A percentile compares a stretch with the other conserved stretches of the same genome.
phyloP scores from a whole-genome alignment of 208 protist species.

The Leishmania tarentolae region DNA sequence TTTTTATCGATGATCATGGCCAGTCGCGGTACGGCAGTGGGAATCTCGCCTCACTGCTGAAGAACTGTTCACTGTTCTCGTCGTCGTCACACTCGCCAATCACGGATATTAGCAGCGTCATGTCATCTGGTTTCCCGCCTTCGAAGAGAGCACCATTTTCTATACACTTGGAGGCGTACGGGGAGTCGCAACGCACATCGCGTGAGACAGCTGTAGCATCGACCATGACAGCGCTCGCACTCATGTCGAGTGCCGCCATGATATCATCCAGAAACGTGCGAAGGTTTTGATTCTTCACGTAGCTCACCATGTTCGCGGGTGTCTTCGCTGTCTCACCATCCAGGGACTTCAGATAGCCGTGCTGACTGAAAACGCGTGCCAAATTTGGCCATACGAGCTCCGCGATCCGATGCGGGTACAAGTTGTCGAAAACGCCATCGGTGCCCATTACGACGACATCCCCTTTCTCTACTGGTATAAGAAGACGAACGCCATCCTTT shows the following conservation, averaged over 20 bases:
- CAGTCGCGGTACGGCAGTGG: slow-evolving; percentile 71
- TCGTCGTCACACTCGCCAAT: slow-evolving; percentile 58
- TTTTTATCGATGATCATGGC: slow-evolving; percentile 27
- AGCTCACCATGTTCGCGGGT: not conserved
- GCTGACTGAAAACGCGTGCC: slow-evolving; percentile 28
- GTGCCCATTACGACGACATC: slow-evolving; percentile 71
- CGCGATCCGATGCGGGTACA: slow-evolving; percentile 47
- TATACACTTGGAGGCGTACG: slow-evolving; percentile 69
- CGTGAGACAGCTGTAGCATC: slow-evolving; percentile 38
- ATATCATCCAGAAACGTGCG: slow-evolving; percentile 45
- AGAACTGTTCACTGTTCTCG: slow-evolving; percentile 45
- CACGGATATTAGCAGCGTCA: slow-evolving; percentile 64
- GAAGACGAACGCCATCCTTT: slow-evolving; percentile 36
- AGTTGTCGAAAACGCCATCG: slow-evolving; percentile 79
- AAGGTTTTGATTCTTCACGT: slow-evolving; percentile 18
- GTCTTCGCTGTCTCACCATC: slow-evolving; percentile 4
- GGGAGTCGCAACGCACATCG: slow-evolving; percentile 57
- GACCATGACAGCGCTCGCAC: slow-evolving; percentile 37
- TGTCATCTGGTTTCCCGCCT: slow-evolving; percentile 82
- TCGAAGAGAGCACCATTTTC: slow-evolving; percentile 65
- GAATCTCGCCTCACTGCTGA: slow-evolving; percentile 38
- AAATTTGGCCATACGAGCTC: slow-evolving; percentile 51
- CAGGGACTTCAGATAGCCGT: slow-evolving; percentile 17
- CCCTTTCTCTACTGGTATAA: slow-evolving; percentile 48
- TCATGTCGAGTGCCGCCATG: slow-evolving; percentile 46